These are phyloP conservation scores for Solidago caesia DNA, from an alignment of 129 eudicot genomes.

Conservation along the genomic window DNA sequence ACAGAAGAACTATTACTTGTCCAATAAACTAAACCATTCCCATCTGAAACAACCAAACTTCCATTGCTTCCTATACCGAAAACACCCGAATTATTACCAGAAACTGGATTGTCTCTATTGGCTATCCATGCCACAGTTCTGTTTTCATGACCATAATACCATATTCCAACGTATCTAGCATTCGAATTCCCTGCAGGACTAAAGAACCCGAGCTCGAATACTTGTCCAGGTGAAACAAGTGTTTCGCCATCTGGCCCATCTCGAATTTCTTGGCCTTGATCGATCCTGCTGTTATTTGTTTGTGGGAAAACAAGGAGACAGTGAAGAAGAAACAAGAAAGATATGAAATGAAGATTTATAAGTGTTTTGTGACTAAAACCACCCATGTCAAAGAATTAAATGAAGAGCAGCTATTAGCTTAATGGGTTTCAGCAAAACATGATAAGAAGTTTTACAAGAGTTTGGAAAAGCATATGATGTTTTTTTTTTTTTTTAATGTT, in stretches of 20 bases:
- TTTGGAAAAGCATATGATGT: neutral
- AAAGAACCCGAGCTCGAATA: constrained; percentile 61
- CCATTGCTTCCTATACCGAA: constrained; percentile 41
- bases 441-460: neutral
- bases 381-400: constrained; percentile 32
- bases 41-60: constrained; percentile 42
- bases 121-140: constrained; percentile 69
- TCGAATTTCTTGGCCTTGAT: constrained; percentile 38
- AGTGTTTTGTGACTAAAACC: constrained; percentile 22
- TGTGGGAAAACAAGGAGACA: constrained; percentile 28
- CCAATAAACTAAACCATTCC: constrained; percentile 39
- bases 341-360: constrained; percentile 5
- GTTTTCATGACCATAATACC: constrained; percentile 42
- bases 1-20: constrained; percentile 31
- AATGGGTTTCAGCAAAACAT: constrained; percentile 10
- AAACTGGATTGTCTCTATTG: constrained; percentile 55
- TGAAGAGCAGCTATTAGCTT: neutral
- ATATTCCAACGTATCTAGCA: constrained; percentile 52
- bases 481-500: neutral
- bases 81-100: constrained; percentile 30
- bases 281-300: constrained; percentile 31
- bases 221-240: constrained; percentile 39
- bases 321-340: constrained; percentile 12
- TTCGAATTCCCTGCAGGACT: constrained; percentile 42
- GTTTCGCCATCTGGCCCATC: constrained; percentile 56